Evolutionary conservation across 2,329 filamentous ascomycete genomes (phyloP).

Genomic region (Myriosclerotinia curreyana): DNA sequence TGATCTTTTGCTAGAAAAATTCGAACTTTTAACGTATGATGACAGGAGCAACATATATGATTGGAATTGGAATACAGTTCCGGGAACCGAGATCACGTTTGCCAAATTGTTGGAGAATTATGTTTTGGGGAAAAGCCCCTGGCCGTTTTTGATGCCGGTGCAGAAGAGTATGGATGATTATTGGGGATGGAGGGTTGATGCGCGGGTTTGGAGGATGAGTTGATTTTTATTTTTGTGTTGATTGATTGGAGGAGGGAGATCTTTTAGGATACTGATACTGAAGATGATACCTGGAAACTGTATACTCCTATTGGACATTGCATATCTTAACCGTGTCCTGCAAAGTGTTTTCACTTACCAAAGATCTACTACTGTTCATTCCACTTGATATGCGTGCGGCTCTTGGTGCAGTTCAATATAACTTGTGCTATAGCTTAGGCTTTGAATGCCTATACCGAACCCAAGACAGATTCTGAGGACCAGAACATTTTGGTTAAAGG

Average conservation of each 20-base stretch:
- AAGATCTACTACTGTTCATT: too few species aligned
- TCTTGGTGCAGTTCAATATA: too few species aligned
- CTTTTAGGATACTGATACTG: not conserved
- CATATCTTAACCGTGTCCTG: not conserved
- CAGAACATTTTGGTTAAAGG: too few species aligned
- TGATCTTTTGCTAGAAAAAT: conserved; percentile 1
- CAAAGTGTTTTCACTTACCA: not conserved
- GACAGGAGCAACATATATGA: conserved; percentile 19
- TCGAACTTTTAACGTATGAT: conserved; percentile 20
- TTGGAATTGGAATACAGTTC: conserved; percentile 12
- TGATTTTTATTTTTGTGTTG: not conserved
- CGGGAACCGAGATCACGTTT: not conserved
- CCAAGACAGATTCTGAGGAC: too few species aligned
- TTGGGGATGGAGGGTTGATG: conserved; percentile 23
- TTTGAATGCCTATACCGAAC: too few species aligned
- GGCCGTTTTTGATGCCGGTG: conserved; percentile 16
- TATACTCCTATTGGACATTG: not conserved
- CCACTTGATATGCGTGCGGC: too few species aligned
- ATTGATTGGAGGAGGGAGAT: too few species aligned
- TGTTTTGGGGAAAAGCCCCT: not conserved
- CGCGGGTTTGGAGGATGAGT: conserved; percentile 2
- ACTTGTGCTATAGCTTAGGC: too few species aligned
- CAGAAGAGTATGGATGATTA: conserved; percentile 24
- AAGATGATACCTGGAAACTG: not conserved
- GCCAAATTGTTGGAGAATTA: conserved; percentile 17